These are phyloP conservation scores for Aspergillus sergii DNA, from an alignment of 2,329 filamentous ascomycete genomes.

Conservation along the genomic window DNA sequence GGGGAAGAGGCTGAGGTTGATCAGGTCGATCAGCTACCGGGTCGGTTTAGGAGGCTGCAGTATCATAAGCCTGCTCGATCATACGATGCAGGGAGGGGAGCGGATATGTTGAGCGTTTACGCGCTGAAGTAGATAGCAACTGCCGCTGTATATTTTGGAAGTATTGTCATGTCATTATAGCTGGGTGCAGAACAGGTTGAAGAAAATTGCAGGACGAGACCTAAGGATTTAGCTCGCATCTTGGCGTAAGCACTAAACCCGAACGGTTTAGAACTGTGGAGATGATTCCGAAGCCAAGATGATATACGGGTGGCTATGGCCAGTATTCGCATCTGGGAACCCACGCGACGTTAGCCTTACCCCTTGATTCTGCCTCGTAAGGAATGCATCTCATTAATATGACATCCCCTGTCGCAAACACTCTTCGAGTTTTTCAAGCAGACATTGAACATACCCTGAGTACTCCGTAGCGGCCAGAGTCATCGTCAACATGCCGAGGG, in stretches of 20 bases:
- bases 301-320: neutral
- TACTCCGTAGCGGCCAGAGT: neutral
- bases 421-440: neutral
- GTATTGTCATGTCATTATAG: neutral
- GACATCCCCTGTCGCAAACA: neutral
- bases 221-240: neutral
- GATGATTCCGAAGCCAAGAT: neutral
- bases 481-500: constrained; percentile 14
- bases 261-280: neutral
- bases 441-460: neutral
- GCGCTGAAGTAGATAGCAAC: neutral
- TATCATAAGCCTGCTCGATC: constrained; percentile 37
- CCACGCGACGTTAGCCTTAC: neutral
- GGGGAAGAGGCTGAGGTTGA: neutral
- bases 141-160: neutral
- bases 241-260: neutral
- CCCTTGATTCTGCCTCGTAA: neutral
- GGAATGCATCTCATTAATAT: neutral
- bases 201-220: neutral
- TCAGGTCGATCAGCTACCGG: neutral
- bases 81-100: constrained; percentile 36
- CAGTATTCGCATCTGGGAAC: neutral
- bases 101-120: constrained; percentile 40
- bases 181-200: neutral
- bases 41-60: constrained; percentile 29